Conservation (phyloP, 2,329 filamentous ascomycete genomes). For the Colletotrichum sp. region DNA sequence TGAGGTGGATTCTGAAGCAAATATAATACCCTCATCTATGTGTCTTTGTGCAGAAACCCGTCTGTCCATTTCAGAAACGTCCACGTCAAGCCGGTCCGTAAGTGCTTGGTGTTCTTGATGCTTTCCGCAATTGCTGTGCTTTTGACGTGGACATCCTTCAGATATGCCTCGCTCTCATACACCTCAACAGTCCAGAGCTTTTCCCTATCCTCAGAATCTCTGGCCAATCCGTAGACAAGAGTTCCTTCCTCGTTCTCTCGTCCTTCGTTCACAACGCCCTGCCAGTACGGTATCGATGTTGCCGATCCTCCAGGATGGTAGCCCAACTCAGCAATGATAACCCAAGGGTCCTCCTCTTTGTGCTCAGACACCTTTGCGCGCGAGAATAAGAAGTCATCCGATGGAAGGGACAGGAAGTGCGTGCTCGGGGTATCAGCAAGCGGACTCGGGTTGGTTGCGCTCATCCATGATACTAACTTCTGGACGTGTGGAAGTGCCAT, state of each 20-base stretch:
- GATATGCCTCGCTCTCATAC: background rate
- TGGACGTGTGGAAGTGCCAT: background rate
- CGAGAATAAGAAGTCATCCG: background rate
- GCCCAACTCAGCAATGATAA: background rate
- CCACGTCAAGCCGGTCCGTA: background rate
- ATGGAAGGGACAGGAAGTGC: background rate
- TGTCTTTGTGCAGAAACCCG: background rate
- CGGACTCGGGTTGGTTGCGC: background rate
- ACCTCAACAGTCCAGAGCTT: background rate
- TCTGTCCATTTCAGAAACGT: background rate
- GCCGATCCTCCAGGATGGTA: background rate
- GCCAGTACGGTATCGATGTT: background rate
- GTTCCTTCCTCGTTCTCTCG: background rate
- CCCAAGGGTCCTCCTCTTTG: background rate
- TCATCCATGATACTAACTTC: background rate
- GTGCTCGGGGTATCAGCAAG: background rate
- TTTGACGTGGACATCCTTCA: background rate
- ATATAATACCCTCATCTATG: fast-evolving
- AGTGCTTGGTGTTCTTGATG: background rate
- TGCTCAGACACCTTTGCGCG: background rate
- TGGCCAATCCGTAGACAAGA: background rate
- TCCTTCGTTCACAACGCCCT: background rate
- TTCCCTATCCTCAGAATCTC: background rate
- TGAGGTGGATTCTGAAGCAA: background rate
- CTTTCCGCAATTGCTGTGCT: background rate